Base-by-base conservation (phyloP, 805 yeast genomes). In the Spathaspora boniae region DNA sequence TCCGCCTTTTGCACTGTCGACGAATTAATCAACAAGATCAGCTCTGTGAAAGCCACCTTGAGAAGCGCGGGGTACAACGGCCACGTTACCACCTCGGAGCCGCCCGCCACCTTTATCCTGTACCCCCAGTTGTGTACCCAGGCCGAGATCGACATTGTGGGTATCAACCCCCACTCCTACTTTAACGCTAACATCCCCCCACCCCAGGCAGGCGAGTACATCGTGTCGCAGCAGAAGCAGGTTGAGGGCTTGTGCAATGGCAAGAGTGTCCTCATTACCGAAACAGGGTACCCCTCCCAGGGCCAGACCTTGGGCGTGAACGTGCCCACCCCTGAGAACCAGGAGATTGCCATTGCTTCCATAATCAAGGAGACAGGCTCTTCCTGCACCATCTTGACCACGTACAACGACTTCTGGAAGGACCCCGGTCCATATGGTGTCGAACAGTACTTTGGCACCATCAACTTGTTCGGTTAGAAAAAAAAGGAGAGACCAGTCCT, bases 331-430 rank as follows among this genome's bases (percentile, higher is more conserved):
- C 54, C 60, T 5, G 85, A 54, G 8, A 88, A 87, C 62, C 96
- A 88, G 67, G 53, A 60, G 37, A 65, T 69, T 37, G 96, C 96
- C 11, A 70, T 89, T 39, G 60, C 69, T 40, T 59, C 76, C 12
- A 80, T 89, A 34, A 60, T 88, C 36, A 65, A 74, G 16, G 72
- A 65, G 18, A 60, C 80, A 31, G 76, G 80, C 27, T 66, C 75
- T 23, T 77, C 80, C 31, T 76, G 77, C 33, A 82, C 89, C 3
- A 73, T 89, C 40, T 69, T 89, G 51, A 78, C 95, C 15, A 79
- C 88, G n/a, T 87, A 63, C 60, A 68, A 89, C 51, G 97, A 89
- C 58, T 70, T 62, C 60, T 89, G 97, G 97, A 89, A 89, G 56
- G 50, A 53, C 8, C 88, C 96, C 16, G 96, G 97, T 40, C 68